Evolutionary conservation across 345 rosid genomes (phyloP).

Genomic region (Eucalyptus guilfoylei): DNA sequence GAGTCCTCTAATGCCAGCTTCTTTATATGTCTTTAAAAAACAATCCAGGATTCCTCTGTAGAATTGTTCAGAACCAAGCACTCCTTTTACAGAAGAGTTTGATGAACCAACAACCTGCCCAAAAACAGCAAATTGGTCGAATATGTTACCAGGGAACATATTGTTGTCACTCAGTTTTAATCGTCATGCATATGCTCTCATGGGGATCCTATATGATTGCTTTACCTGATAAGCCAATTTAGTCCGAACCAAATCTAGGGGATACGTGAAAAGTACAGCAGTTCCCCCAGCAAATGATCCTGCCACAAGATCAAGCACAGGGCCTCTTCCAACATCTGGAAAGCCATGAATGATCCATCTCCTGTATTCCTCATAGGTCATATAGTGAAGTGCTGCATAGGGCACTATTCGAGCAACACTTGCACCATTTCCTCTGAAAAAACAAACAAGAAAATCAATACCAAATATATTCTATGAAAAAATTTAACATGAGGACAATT

Average conservation of each 20-base stretch:
- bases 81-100: slow-evolving; percentile 20
- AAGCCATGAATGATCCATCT: slow-evolving; percentile 68
- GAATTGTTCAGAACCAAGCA: slow-evolving; percentile 22
- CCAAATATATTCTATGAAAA: neutral
- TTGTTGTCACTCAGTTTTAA: neutral
- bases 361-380: slow-evolving; percentile 88
- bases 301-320: slow-evolving; percentile 84
- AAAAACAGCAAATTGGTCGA: neutral
- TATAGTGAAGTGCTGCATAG: slow-evolving; percentile 91
- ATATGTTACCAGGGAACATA: neutral
- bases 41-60: slow-evolving; percentile 78
- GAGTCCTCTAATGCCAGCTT: slow-evolving; percentile 69
- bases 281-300: slow-evolving; percentile 95
- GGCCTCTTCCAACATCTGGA: slow-evolving; percentile 63
- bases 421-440: slow-evolving; percentile 77
- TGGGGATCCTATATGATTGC: neutral
- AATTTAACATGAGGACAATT: neutral
- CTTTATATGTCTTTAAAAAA: slow-evolving; percentile 60
- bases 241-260: slow-evolving; percentile 82
- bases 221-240: slow-evolving; percentile 90
- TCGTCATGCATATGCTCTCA: neutral
- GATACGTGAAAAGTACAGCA: slow-evolving; percentile 85
- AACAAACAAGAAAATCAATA: neutral
- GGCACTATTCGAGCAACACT: slow-evolving; percentile 93
- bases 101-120: slow-evolving; percentile 61